Conservation (phyloP, 2,329 filamentous ascomycete genomes). For the Xylaria sp. region DNA sequence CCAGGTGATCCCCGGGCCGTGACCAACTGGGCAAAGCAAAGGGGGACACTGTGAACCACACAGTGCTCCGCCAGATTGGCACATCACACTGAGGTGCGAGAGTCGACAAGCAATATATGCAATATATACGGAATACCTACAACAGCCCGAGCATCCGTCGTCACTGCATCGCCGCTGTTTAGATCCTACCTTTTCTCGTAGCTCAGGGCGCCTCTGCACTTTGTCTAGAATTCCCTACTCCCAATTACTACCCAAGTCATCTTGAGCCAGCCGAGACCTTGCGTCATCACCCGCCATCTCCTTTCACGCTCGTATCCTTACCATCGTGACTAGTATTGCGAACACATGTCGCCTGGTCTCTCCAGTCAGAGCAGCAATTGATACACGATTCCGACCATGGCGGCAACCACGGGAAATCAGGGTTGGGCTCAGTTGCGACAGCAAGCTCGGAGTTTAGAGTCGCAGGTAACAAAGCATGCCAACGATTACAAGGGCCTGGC, state of each 20-base stretch:
- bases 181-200: no score
- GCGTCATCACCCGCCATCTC: not conserved
- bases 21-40: no score
- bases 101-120: no score
- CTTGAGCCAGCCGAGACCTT: not conserved
- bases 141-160: no score
- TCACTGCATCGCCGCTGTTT: no score
- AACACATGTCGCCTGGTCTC: conserved; percentile 16
- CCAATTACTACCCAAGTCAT: not conserved
- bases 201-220: no score
- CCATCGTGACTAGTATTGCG: conserved; percentile 3
- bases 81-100: no score
- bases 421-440: conserved; percentile 95
- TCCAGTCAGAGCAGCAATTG: not conserved
- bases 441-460: conserved; percentile 86
- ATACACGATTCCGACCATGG: conserved; percentile 47
- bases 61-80: no score
- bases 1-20: no score
- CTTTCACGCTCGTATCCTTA: not conserved
- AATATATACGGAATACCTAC: no score
- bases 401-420: conserved; percentile 58
- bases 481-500: not conserved
- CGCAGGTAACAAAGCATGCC: conserved; percentile 67
- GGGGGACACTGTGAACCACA: no score
- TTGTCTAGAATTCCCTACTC: no score